Conservation (phyloP, 2,329 filamentous ascomycete species). For the Sporothrix mexicana region DNA sequence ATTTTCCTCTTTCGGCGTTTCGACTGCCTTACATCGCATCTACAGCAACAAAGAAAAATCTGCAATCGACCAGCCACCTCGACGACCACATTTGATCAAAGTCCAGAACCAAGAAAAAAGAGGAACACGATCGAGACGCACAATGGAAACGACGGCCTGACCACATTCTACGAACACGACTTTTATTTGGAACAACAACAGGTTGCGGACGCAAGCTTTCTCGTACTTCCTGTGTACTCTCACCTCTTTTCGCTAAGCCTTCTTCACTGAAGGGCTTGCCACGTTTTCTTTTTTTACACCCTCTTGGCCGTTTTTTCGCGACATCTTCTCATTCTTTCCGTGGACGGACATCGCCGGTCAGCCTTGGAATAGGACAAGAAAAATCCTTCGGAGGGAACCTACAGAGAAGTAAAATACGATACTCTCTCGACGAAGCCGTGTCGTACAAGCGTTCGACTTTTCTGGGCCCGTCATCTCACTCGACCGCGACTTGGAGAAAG, state of each 20-base stretch:
- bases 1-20: constrained; percentile 27
- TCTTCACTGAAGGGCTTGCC: constrained; percentile 20
- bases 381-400: constrained; percentile 6
- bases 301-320: too few relatives aligned
- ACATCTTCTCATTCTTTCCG: not conserved
- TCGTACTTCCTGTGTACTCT: not conserved
- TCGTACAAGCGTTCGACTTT: not conserved
- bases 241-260: not conserved
- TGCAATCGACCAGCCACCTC: not conserved
- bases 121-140: not conserved
- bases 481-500: not conserved
- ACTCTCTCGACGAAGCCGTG: not conserved
- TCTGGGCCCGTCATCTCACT: not conserved
- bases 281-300: not conserved
- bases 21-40: constrained; percentile 3
- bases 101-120: not conserved
- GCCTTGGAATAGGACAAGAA: constrained; percentile 10
- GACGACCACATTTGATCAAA: not conserved
- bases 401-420: not conserved
- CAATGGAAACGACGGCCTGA: constrained; percentile 18
- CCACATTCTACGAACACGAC: too few relatives aligned
- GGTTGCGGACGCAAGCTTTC: constrained; percentile 27
- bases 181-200: not conserved
- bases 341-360: constrained; percentile 25
- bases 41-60: constrained; percentile 4